A percentile compares a stretch with the other conserved stretches of the same genome.
phyloP scores from a whole-genome alignment of 2,329 filamentous ascomycete species.

The Aspergillus brasiliensis region DNA sequence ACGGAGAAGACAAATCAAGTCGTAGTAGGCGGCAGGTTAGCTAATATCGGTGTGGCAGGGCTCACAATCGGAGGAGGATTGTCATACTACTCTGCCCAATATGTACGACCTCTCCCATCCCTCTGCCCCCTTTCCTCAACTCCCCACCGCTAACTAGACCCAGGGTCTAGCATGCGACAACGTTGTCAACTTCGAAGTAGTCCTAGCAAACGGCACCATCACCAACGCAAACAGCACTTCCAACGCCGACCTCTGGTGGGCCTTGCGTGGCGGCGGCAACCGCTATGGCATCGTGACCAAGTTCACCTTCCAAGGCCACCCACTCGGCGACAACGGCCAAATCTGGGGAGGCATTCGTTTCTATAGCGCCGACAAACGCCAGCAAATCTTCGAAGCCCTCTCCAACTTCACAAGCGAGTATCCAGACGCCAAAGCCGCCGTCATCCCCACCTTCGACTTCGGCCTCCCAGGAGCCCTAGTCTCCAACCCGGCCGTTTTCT shows the following conservation, averaged over 20 bases:
- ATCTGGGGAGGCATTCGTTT: conserved; percentile 12
- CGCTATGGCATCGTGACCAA: conserved; percentile 18
- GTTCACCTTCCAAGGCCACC: conserved; percentile 15
- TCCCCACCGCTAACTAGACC: not conserved
- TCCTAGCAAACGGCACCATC: conserved; percentile 11
- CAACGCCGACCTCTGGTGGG: conserved; percentile 16
- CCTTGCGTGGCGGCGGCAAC: conserved; percentile 15
- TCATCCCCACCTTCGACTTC: conserved; percentile 15
- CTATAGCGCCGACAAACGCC: conserved; percentile 2
- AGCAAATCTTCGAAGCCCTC: conserved; percentile 8
- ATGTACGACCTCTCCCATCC: conserved; percentile 1
- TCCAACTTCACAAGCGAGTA: conserved; percentile 10
- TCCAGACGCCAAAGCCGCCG: conserved; percentile 13
- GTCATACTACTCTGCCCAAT: conserved; percentile 20
- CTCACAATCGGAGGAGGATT: conserved; percentile 12
- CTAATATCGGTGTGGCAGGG: conserved; percentile 14
- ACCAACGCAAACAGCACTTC: conserved; percentile 14
- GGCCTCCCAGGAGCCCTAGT: conserved; percentile 5
- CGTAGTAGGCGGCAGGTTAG: conserved; percentile 12
- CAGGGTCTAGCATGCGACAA: conserved; percentile 17
- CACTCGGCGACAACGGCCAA: conserved; percentile 5
- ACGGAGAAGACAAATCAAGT: conserved; percentile 14
- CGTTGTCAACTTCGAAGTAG: conserved; percentile 16
- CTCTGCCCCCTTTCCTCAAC: not conserved
- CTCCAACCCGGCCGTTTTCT: conserved; percentile 13